Evolutionary conservation across 164 flowering plant genomes (phyloP).

Genomic region (Paratinospora sagittata): DNA sequence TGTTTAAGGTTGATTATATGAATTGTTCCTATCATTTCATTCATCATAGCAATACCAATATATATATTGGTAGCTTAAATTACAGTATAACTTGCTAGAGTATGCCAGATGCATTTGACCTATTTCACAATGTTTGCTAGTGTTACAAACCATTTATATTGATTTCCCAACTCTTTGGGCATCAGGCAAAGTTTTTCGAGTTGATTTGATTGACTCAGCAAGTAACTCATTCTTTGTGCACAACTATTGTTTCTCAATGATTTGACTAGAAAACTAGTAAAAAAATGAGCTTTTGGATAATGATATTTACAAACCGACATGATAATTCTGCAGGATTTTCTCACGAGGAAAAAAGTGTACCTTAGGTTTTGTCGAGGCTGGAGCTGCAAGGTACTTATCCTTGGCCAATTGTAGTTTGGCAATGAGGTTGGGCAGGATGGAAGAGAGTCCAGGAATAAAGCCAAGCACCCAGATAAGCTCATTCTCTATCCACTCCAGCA

Average conservation of each 20-base stretch:
- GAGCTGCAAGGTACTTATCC: conserved; percentile 54
- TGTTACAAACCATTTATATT: too few species aligned
- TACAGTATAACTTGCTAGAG: too few species aligned
- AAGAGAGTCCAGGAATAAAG: conserved; percentile 63
- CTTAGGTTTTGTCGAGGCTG: conserved; percentile 47
- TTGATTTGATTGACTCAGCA: too few species aligned
- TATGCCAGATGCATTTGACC: too few species aligned
- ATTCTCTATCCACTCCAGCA: conserved; percentile 81
- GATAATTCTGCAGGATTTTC: neutral
- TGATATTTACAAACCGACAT: neutral
- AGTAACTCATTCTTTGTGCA: too few species aligned
- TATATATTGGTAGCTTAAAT: too few species aligned
- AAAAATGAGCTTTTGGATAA: neutral
- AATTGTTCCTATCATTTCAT: too few species aligned
- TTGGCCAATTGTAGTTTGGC: conserved; percentile 55
- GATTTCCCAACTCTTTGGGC: too few species aligned
- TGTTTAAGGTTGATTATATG: neutral
- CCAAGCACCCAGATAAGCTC: conserved; percentile 74
- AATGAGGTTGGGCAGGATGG: conserved; percentile 50
- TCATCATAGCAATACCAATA: too few species aligned
- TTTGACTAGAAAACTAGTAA: neutral
- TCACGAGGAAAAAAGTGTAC: conserved; percentile 24
- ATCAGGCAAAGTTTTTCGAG: too few species aligned
- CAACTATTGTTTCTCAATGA: too few species aligned
- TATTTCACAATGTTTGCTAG: too few species aligned